Conservation (phyloP, 2,329 filamentous ascomycete species). For the Hymenoscyphus salicellus region DNA sequence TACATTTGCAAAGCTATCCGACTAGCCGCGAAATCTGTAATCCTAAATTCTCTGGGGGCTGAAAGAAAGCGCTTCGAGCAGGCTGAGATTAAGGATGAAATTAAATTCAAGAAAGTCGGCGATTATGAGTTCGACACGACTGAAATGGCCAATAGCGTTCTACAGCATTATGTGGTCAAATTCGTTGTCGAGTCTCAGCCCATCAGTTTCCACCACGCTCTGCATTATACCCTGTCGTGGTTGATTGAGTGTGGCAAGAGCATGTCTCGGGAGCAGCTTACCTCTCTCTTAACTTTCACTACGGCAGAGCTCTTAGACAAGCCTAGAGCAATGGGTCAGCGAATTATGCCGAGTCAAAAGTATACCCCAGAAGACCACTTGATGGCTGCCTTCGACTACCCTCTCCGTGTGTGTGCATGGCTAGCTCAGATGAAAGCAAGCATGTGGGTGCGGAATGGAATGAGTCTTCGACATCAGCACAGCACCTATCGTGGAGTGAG, state of each 20-base stretch:
- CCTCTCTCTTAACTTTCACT: conserved; percentile 67
- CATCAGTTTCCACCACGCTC: conserved; percentile 95
- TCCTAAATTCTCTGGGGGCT: conserved; percentile 83
- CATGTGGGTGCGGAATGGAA: conserved; percentile 98
- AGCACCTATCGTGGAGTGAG: conserved; percentile 87
- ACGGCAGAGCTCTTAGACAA: conserved; percentile 65
- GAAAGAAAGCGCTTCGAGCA: conserved; percentile 82
- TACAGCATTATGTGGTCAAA: conserved; percentile 67
- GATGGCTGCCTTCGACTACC: conserved; percentile 87
- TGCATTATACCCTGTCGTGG: conserved; percentile 97
- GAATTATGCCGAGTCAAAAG: conserved; percentile 53
- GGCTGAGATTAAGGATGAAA: conserved; percentile 82
- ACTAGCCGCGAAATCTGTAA: conserved; percentile 76
- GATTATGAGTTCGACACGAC: conserved; percentile 75
- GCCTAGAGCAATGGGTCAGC: conserved; percentile 59
- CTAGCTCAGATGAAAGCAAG: conserved; percentile 96
- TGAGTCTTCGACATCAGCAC: conserved; percentile 92
- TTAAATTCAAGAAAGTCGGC: conserved; percentile 73
- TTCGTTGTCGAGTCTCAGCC: conserved; percentile 85
- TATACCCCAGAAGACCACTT: conserved; percentile 72
- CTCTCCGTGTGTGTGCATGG: conserved; percentile 91
- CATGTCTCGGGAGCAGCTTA: conserved; percentile 66
- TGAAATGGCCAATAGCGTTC: conserved; percentile 27
- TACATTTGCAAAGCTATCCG: conserved; percentile 70
- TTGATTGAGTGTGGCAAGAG: conserved; percentile 83